These are phyloP conservation scores for Adenanthera pavonina DNA, from an alignment of 306 rosid genomes.

Conservation along the genomic window DNA sequence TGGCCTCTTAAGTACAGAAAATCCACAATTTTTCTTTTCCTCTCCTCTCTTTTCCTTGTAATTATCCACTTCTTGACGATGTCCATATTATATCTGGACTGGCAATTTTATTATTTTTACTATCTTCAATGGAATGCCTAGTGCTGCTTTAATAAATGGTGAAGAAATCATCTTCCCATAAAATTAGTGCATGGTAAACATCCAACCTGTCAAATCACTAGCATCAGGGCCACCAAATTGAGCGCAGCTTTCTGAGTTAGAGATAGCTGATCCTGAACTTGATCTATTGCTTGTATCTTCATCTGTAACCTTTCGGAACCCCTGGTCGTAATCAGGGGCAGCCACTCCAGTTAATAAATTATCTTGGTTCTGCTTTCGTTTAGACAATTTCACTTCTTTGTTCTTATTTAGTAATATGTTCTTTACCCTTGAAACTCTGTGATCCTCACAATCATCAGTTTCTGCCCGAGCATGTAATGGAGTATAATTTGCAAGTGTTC, in stretches of 20 bases:
- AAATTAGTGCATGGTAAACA: slow-evolving; percentile 32
- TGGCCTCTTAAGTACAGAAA: neutral
- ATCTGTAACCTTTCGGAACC: slow-evolving; percentile 64
- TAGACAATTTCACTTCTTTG: slow-evolving; percentile 75
- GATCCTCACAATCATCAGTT: slow-evolving; percentile 82
- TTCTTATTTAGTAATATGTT: slow-evolving; percentile 70
- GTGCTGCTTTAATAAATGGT: slow-evolving; percentile 29
- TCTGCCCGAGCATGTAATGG: slow-evolving; percentile 96
- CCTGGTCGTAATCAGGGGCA: slow-evolving; percentile 63
- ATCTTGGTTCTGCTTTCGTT: slow-evolving; percentile 70
- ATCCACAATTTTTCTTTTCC: slow-evolving; percentile 13
- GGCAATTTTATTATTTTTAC: neutral
- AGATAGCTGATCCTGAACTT: slow-evolving; percentile 95
- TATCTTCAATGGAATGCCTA: slow-evolving; percentile 33
- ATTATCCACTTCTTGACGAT: slow-evolving; percentile 29
- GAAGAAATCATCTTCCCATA: slow-evolving; percentile 27
- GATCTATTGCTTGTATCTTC: slow-evolving; percentile 93
- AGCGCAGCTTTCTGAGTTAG: slow-evolving; percentile 95
- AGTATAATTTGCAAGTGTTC: slow-evolving; percentile 94
- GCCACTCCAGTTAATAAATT: slow-evolving; percentile 52
- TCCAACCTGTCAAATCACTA: slow-evolving; percentile 96
- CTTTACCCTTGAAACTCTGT: slow-evolving; percentile 70
- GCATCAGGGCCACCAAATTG: slow-evolving; percentile 83
- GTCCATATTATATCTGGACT: slow-evolving; percentile 24
- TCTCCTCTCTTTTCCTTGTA: neutral